Evolutionary conservation across 441 rosid species (phyloP), one percentile per base, ranked within the genome.

Genomic region (Bocquillonia castaneifolia): DNA sequence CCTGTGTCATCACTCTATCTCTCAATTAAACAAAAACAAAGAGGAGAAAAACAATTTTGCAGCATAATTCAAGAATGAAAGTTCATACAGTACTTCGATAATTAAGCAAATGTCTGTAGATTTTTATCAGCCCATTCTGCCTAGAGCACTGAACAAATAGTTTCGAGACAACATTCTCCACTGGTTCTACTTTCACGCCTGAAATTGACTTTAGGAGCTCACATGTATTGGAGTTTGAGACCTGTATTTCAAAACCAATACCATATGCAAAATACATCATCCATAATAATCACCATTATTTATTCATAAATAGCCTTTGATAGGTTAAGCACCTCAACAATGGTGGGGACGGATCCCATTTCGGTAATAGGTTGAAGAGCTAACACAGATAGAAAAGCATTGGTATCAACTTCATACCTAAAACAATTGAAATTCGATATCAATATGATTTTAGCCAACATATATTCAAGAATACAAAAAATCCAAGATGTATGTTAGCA

Each of bases 101-200:
- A 81, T 93, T 87, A 68, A 93, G 99, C 81, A 93, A 76, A 86
- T 93, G 99, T 58, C 84, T 80, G 79, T 93, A 93, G 75, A 93
- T 93, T 85, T 91, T 93, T 82, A 89, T 85, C 62, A 93, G 92
- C 56, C 95, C 91, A 62, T 84, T 82, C 73, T 93, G 99, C 63
- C 99, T 90, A 72, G 96, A 93, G 77, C 99, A 93, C 67, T 93
- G 99, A 74, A 93, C 99, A 79, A 93, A 88, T 77, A 93, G 85
- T 79, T 93, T 93, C 75, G 99, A 89, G 29, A 96, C 83, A 37
- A 86, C 93, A 71, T 86, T 91, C 80, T 93, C 99, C 45, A 93
- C 92, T 6, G 97, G 96, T 76, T 82, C 93, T 67, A 93, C 88
- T 82, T 87, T 89, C 82, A 93, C 51, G 71, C 96, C 96, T 14